phyloP scores from a whole-genome alignment of 2,329 filamentous ascomycete genomes.

The Teratosphaeria pseudoeucalypti region DNA sequence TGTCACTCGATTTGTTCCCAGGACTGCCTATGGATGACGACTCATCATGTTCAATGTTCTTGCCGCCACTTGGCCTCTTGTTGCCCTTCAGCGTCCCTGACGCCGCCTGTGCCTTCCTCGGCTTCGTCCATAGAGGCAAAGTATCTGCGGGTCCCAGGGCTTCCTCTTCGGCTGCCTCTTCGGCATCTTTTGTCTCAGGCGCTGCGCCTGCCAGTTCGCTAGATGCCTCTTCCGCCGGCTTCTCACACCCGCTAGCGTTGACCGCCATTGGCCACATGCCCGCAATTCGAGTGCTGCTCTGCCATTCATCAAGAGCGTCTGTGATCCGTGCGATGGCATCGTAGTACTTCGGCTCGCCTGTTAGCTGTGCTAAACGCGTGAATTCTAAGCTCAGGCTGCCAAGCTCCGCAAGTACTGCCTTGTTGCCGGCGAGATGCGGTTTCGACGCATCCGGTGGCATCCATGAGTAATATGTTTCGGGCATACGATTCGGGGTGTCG shows the following conservation, averaged over 20 bases:
- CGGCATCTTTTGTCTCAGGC: not conserved
- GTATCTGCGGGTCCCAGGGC: not conserved
- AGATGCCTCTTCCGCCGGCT: slow-evolving; percentile 14
- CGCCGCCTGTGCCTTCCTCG: not conserved
- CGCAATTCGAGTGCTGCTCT: slow-evolving; percentile 58
- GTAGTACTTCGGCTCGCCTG: slow-evolving; percentile 71
- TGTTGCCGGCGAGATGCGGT: slow-evolving; percentile 49
- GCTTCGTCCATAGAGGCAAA: not conserved
- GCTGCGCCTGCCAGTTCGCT: not conserved
- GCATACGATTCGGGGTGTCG: slow-evolving; percentile 91
- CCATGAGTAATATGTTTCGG: slow-evolving; percentile 71
- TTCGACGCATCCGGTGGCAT: slow-evolving; percentile 53
- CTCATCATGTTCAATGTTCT: not conserved
- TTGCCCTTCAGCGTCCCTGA: not conserved
- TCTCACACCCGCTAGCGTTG: slow-evolving; percentile 71
- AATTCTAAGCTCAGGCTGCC: slow-evolving; percentile 81
- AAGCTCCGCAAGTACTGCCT: slow-evolving; percentile 55
- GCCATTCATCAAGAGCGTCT: slow-evolving; percentile 63
- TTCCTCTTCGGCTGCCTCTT: not conserved
- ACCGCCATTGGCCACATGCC: slow-evolving; percentile 72
- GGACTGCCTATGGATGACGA: not conserved
- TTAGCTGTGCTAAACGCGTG: slow-evolving; percentile 77
- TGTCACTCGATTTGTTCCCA: not conserved
- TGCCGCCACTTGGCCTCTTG: not conserved
- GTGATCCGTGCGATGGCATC: slow-evolving; percentile 82